Conservation (phyloP, 495 filamentous ascomycete genomes). For the Xylaria sp. region DNA sequence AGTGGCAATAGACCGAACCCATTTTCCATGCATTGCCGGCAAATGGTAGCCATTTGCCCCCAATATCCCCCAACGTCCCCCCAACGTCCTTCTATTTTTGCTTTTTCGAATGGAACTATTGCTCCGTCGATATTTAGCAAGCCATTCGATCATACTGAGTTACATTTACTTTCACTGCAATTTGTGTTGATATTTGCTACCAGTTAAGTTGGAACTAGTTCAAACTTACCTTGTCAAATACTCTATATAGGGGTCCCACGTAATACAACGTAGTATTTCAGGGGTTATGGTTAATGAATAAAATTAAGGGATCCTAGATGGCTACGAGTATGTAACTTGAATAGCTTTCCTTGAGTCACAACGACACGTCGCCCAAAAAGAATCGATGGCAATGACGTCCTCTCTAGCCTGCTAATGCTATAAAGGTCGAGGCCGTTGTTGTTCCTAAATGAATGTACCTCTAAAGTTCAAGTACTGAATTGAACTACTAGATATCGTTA, state of each 20-base stretch:
- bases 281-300: not conserved
- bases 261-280: not conserved
- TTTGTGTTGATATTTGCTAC: not conserved
- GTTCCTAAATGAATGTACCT: not conserved
- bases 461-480: not conserved
- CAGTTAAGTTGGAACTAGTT: not conserved
- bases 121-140: not conserved
- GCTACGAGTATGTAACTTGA: not conserved
- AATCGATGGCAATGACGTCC: not conserved
- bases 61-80: no score
- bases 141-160: not conserved
- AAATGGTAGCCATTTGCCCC: not conserved
- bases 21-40: not conserved
- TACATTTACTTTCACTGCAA: not conserved
- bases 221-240: not conserved
- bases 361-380: not conserved
- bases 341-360: not conserved
- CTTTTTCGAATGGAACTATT: not conserved
- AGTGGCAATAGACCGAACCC: not conserved
- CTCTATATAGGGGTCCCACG: not conserved
- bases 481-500: not conserved
- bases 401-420: not conserved
- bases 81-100: not conserved
- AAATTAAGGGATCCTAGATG: not conserved
- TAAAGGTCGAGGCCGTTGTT: not conserved